Evolutionary conservation across 2,329 filamentous ascomycete genomes (phyloP).

Genomic region (Didymella keratinophila): DNA sequence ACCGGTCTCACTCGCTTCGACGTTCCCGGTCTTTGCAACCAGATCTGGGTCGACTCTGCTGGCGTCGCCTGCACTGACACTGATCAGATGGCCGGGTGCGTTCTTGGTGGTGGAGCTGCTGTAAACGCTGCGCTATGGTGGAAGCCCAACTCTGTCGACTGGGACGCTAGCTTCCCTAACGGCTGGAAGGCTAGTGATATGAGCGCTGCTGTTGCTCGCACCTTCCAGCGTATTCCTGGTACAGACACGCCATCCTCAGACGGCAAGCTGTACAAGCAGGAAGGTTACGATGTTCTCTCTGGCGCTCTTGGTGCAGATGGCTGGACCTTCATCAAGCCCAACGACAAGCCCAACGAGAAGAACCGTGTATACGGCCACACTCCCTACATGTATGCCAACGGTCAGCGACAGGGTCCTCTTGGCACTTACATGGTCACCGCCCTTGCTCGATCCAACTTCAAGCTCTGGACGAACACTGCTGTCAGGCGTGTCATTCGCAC

Average conservation of each 20-base stretch:
- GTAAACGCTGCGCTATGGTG: slow-evolving; percentile 75
- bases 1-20: slow-evolving; percentile 74
- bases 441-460: slow-evolving; percentile 68
- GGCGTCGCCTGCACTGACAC: slow-evolving; percentile 73
- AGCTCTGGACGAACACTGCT: slow-evolving; percentile 70
- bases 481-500: slow-evolving; percentile 72
- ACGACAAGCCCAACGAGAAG: slow-evolving; percentile 67
- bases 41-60: slow-evolving; percentile 70
- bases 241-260: slow-evolving; percentile 72
- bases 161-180: slow-evolving; percentile 74
- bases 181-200: slow-evolving; percentile 75
- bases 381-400: slow-evolving; percentile 71
- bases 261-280: slow-evolving; percentile 70
- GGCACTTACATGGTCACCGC: slow-evolving; percentile 74
- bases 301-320: slow-evolving; percentile 66
- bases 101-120: slow-evolving; percentile 72
- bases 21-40: slow-evolving; percentile 74
- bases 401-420: slow-evolving; percentile 73
- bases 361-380: slow-evolving; percentile 70
- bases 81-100: slow-evolving; percentile 76
- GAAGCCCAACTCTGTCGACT: slow-evolving; percentile 70
- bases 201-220: slow-evolving; percentile 64
- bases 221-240: slow-evolving; percentile 75
- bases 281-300: slow-evolving; percentile 70
- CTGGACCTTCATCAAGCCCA: slow-evolving; percentile 70